phyloP scores from a whole-genome alignment of 345 rosid species.

The Arabidopsis suecica region DNA sequence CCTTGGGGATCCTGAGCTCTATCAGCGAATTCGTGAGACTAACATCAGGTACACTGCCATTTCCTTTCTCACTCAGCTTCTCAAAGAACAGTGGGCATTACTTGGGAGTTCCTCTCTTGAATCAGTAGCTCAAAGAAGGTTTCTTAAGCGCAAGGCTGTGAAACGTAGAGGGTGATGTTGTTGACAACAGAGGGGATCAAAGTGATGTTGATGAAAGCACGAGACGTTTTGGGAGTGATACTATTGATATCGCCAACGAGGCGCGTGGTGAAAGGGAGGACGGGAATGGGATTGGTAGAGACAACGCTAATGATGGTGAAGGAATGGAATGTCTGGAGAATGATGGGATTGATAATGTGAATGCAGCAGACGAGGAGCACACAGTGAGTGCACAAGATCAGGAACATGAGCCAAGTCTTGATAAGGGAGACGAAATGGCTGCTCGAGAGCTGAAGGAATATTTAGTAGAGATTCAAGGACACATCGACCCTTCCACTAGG shows the following conservation, averaged over 20 bases:
- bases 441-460: constrained; percentile 37
- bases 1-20: constrained; percentile 30
- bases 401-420: constrained; percentile 26
- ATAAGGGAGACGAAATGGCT: constrained; percentile 27
- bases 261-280: constrained; percentile 5
- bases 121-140: constrained; percentile 9
- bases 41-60: constrained; percentile 43
- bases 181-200: background rate
- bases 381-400: constrained; percentile 26
- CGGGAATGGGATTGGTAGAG: constrained; percentile 14
- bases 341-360: constrained; percentile 7
- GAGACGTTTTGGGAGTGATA: constrained; percentile 27
- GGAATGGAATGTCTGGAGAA: constrained; percentile 4
- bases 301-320: constrained; percentile 16
- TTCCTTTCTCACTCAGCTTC: constrained; percentile 35
- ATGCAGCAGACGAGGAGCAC: constrained; percentile 23
- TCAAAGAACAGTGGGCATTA: constrained; percentile 37
- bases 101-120: constrained; percentile 36
- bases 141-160: constrained; percentile 26
- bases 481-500: constrained; percentile 24
- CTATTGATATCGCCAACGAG: background rate
- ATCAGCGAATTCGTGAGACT: constrained; percentile 42
- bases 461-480: constrained; percentile 34
- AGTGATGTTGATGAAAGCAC: constrained; percentile 9
- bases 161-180: background rate